Base-by-base conservation (phyloP, 2,329 filamentous ascomycete genomes). In the Aspergillus floridensis region DNA sequence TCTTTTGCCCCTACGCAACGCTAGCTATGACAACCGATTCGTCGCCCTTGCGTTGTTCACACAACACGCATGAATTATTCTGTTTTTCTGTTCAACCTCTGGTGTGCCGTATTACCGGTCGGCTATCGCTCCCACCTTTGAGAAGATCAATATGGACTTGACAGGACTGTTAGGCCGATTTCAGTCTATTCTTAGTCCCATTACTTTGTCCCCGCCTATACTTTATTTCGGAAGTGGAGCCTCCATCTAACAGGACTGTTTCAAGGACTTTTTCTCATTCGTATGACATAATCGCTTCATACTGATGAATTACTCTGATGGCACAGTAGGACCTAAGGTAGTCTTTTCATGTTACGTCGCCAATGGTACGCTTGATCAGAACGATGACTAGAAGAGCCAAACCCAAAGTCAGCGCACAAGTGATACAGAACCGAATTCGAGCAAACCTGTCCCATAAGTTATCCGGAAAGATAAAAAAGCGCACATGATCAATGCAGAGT, bases 21-120 rank as follows among this genome's bases (percentile, higher is more conserved):
- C 32, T n/a, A 19, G 38, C 22, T 24, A 29, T 21, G 35, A 38
- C 51, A 29, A 29, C 16, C 24, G 38, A n/a, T 47, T 35, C 31
- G 16, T 21, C 10, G 41, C 29, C 41, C 53, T 55, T 55, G 44
- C 41, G 53, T 29, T 54, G 22, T 29, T 29, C 41, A 44, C 41
- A 24, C 53, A 48, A 44, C 32, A 21, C 22, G 21, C 41, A 31
- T 19, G 38, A 41, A 41, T 47, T 54, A 53, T 60, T 55, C 48
- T 44, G 52, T 56, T 54, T 35, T 24, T 8, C 7, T 29, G 7
- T 29, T 29, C 31, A 6, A 44, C 38, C 38, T 44, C 38, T 16
- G 2, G 24, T 26, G 29, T 24, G 26, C 48, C 41, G 53, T 55
- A 29, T 12, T 21, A 47, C 44, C 38, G 14, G 38, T 44, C 38